phyloP scores from a whole-genome alignment of 2,329 filamentous ascomycete genomes.

The Echinosphaeria canescens region DNA sequence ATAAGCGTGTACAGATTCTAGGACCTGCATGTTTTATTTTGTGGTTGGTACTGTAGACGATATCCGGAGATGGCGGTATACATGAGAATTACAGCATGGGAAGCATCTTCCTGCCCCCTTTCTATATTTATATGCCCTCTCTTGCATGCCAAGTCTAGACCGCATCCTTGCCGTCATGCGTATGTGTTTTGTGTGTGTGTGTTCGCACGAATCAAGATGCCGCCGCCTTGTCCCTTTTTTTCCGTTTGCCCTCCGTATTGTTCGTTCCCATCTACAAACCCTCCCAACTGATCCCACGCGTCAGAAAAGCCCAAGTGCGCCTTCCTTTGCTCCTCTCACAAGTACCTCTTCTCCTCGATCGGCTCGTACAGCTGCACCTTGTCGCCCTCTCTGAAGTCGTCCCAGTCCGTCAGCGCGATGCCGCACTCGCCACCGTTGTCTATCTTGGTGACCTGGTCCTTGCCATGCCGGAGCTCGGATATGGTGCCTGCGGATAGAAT shows the following conservation, averaged over 20 bases:
- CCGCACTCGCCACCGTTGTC: conserved; percentile 88
- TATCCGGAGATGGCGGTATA: too few relatives aligned
- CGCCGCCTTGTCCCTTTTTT: too few relatives aligned
- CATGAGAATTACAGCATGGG: background rate
- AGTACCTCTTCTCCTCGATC: conserved; percentile 42
- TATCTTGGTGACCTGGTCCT: conserved; percentile 81
- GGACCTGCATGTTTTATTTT: too few relatives aligned
- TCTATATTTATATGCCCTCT: conserved; percentile 1
- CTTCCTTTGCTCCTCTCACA: too few relatives aligned
- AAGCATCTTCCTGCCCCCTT: background rate
- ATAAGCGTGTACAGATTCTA: too few relatives aligned
- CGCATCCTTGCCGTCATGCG: too few relatives aligned
- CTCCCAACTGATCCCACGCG: too few relatives aligned
- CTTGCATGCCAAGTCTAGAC: conserved; percentile 1
- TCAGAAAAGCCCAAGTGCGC: too few relatives aligned
- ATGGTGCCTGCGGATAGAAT: background rate
- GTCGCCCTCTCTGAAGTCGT: conserved; percentile 61
- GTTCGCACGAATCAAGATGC: too few relatives aligned
- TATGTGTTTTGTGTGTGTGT: too few relatives aligned
- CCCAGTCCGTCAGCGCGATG: conserved; percentile 63
- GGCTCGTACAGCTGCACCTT: conserved; percentile 77
- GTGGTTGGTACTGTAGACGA: conserved; percentile 1
- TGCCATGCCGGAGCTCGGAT: conserved; percentile 75
- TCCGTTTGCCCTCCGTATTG: too few relatives aligned
- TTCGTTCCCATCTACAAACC: too few relatives aligned